Base-by-base conservation (phyloP, 768 basidiomycete genomes). In the Mycena pura region DNA sequence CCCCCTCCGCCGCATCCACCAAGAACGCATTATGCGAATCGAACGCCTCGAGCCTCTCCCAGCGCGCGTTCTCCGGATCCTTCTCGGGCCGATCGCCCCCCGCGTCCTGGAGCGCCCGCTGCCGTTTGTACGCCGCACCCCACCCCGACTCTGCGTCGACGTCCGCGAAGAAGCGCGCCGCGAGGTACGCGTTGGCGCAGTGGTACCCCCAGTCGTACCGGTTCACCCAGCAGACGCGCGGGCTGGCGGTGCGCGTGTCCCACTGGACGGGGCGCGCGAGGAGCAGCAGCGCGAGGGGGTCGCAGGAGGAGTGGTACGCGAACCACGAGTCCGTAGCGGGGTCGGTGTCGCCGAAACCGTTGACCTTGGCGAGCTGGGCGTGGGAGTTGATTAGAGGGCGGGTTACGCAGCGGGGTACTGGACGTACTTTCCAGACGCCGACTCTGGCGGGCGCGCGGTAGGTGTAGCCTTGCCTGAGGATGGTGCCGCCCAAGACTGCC, bases 401-500 rank as follows among this genome's bases (percentile, higher is more conserved):
- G n/a, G n/a, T n/a, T n/a, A n/a, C n/a, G n/a, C n/a, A n/a, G n/a
- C n/a, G n/a, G n/a, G n/a, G n/a, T n/a, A n/a, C n/a, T n/a, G n/a
- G n/a, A n/a, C n/a, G n/a, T 50, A 67, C 65, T 39, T 67, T 67
- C 65, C 65, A 67, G 21, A 56, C 19, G 1, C 65, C 65, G n/a
- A 28, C 17, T 43, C 48, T 56, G 28, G 65, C 65, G 9, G 54
- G 57, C 6, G 48, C 63, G 29, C 62, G 62, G 49, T 55, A 60
- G 13, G 39, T 58, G 36, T 50, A 59, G 2, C 27, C 55, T 45
- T 66, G 61, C 6, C 15, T 34, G 3, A 47, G 3, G 4, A 62
- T 22, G 6, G 64, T 66, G 5, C 56, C 60, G 5, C 61, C 40
- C 0, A 19, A 6, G 14, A 50, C 22, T 7, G 49, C 34, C 13